phyloP scores from a whole-genome alignment of 306 rosid genomes.

The Crataegus laevigata region DNA sequence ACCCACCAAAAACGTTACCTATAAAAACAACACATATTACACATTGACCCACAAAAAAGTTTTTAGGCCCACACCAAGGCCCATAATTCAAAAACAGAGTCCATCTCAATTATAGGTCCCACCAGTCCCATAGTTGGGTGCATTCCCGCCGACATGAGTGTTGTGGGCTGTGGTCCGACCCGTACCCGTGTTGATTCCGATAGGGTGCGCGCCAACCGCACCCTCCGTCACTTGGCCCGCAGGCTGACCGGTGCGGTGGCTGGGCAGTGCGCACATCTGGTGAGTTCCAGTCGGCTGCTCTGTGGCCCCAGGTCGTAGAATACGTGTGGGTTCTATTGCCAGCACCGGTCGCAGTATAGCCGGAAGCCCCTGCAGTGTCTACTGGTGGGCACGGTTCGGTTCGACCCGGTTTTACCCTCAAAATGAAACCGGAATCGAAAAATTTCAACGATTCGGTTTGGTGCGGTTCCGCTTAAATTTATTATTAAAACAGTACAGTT shows the following conservation, averaged over 20 bases:
- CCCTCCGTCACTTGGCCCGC: slow-evolving; percentile 30
- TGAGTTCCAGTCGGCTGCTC: slow-evolving; percentile 35
- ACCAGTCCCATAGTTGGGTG: slow-evolving; percentile 26
- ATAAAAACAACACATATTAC: not conserved
- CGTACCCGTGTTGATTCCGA: slow-evolving; percentile 21
- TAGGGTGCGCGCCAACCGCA: slow-evolving; percentile 17
- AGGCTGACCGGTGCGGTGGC: slow-evolving; percentile 34
- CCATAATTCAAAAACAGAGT: not conserved
- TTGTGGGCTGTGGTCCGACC: slow-evolving; percentile 25
- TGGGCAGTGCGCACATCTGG: slow-evolving; percentile 30
- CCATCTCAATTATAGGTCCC: slow-evolving; percentile 18
- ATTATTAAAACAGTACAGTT: no score
- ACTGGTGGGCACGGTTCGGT: no score
- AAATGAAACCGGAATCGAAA: no score
- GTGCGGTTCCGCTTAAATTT: no score
- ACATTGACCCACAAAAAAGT: not conserved
- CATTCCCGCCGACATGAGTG: slow-evolving; percentile 5
- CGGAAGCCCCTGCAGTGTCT: not conserved
- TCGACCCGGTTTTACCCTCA: no score
- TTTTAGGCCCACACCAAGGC: not conserved
- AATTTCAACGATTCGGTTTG: no score
- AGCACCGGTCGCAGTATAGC: not conserved
- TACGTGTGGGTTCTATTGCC: slow-evolving; percentile 14
- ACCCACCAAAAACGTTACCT: not conserved
- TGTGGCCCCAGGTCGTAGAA: slow-evolving; percentile 21